These are phyloP conservation scores for Phytophthora foliorum DNA, from an alignment of 352 stramenopile genomes.

Conservation along the genomic window DNA sequence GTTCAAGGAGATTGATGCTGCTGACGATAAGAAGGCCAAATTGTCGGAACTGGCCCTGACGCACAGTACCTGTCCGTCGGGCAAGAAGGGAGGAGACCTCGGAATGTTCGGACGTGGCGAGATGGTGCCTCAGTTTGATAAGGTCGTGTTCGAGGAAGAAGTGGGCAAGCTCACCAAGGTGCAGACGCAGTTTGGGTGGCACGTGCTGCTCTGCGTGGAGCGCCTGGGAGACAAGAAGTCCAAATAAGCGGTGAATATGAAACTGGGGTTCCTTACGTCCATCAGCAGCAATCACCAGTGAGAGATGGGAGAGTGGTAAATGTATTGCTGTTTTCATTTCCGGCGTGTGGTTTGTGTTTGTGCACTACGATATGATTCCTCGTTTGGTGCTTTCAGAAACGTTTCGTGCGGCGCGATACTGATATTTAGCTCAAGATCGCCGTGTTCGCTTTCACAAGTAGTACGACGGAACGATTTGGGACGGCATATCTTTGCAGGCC, in stretches of 20 bases:
- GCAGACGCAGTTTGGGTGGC: conserved; percentile 81
- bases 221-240: conserved; percentile 60
- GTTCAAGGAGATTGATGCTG: conserved; percentile 63
- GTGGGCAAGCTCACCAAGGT: conserved; percentile 71
- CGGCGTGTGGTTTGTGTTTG: background rate
- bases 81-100: conserved; percentile 70
- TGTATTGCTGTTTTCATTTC: background rate
- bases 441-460: background rate
- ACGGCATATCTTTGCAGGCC: too few species aligned
- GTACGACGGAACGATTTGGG: too few species aligned
- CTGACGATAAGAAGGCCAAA: conserved; percentile 61
- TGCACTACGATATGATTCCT: background rate
- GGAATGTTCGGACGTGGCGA: conserved; percentile 74
- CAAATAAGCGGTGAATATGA: conserved; percentile 25
- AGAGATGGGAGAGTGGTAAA: background rate
- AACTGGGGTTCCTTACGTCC: background rate
- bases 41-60: conserved; percentile 61
- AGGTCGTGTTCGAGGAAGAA: conserved; percentile 66
- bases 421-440: too few species aligned
- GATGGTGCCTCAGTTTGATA: conserved; percentile 85
- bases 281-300: background rate
- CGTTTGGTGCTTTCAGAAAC: background rate
- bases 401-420: background rate
- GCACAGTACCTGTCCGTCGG: conserved; percentile 69
- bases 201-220: conserved; percentile 78